These are phyloP conservation scores for Leishmania guyanensis DNA, from an alignment of 208 protist species.

Conservation along the genomic window DNA sequence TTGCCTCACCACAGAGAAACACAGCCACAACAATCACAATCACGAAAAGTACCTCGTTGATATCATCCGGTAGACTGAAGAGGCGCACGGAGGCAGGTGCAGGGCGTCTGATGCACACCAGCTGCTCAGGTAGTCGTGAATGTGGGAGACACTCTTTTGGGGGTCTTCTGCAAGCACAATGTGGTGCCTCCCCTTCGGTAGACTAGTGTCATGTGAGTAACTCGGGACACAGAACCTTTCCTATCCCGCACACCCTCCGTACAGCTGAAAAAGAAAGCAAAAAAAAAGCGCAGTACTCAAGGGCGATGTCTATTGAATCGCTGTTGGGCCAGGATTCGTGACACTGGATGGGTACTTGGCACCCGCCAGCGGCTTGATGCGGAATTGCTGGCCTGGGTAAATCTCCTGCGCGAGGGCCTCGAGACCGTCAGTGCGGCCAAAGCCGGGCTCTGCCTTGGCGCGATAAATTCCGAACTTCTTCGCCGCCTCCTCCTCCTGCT, in stretches of 20 bases:
- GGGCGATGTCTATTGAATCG: conserved; percentile 63
- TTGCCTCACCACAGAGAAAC: background rate
- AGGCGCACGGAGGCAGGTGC: background rate
- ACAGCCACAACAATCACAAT: background rate
- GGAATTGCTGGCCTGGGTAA: conserved; percentile 93
- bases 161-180: background rate
- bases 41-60: background rate
- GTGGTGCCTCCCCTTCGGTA: background rate
- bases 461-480: conserved; percentile 88
- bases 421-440: conserved; percentile 87
- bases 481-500: conserved; percentile 85
- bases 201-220: background rate
- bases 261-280: background rate
- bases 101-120: background rate
- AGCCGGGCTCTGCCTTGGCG: conserved; percentile 91
- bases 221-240: background rate
- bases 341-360: conserved; percentile 87
- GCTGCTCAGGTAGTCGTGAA: background rate
- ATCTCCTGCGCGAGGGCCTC: conserved; percentile 92
- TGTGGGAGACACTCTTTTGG: background rate
- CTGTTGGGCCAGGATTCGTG: conserved; percentile 83
- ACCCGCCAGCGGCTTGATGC: conserved; percentile 80
- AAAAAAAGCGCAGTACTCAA: background rate
- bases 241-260: background rate
- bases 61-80: background rate